These are phyloP conservation scores for Phragmites australis DNA, from an alignment of 176 grass and related monocot species.

Conservation along the genomic window DNA sequence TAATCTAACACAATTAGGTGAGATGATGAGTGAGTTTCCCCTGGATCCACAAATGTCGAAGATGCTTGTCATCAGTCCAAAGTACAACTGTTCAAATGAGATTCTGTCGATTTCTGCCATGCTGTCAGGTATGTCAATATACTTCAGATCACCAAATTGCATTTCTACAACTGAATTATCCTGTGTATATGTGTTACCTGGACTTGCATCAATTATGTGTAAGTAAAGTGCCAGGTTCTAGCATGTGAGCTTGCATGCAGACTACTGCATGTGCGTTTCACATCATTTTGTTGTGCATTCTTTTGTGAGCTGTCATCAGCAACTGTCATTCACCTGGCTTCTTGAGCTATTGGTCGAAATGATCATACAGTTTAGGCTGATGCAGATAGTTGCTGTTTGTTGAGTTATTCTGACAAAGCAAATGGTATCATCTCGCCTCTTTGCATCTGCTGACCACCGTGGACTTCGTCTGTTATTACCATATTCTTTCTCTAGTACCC, in stretches of 20 bases:
- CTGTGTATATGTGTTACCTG: not conserved
- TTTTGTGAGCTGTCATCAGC: constrained; percentile 50
- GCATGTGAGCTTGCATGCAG: constrained; percentile 4
- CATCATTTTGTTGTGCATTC: constrained; percentile 17
- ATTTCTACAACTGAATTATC: constrained; percentile 20
- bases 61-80: constrained; percentile 94
- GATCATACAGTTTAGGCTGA: constrained; percentile 71
- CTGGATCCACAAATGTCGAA: constrained; percentile 96
- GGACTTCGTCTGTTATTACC: constrained; percentile 83
- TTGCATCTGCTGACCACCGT: constrained; percentile 88
- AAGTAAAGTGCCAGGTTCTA: constrained; percentile 3
- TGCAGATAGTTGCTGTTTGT: constrained; percentile 92
- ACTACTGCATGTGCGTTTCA: not conserved
- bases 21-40: constrained; percentile 95
- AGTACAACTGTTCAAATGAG: constrained; percentile 98
- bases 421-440: constrained; percentile 79
- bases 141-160: not conserved
- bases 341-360: constrained; percentile 61
- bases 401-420: constrained; percentile 86
- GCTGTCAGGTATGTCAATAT: constrained; percentile 73
- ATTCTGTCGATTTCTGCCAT: constrained; percentile 94
- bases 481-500: constrained; percentile 96
- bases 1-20: constrained; percentile 78
- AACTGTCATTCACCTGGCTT: constrained; percentile 69
- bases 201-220: constrained; percentile 8